phyloP scores from a whole-genome alignment of 2,329 filamentous ascomycete species.

The Penicillium griseofulvum region DNA sequence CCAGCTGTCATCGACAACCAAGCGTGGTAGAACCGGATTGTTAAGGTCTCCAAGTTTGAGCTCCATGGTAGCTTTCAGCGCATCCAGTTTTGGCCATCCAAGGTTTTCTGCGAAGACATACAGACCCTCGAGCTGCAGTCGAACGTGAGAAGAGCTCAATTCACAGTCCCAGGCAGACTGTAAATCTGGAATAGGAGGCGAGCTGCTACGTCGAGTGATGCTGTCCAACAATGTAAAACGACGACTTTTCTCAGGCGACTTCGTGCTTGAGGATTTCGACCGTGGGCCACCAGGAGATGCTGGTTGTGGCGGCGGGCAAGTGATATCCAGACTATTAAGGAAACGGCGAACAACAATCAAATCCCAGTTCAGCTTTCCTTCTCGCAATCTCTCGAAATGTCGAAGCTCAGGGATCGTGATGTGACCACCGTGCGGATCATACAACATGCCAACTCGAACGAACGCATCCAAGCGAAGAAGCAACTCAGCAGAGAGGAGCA shows the following conservation, averaged over 20 bases:
- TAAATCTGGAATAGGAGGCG: slow-evolving; percentile 12
- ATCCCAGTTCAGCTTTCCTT: slow-evolving; percentile 57
- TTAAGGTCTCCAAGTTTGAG: slow-evolving; percentile 32
- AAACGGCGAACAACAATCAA: slow-evolving; percentile 54
- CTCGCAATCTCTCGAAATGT: slow-evolving; percentile 48
- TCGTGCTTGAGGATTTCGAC: background rate
- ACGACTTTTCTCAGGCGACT: slow-evolving; percentile 13
- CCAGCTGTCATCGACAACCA: slow-evolving; percentile 13
- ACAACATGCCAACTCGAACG: slow-evolving; percentile 41
- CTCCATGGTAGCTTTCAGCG: slow-evolving; percentile 37
- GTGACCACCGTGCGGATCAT: slow-evolving; percentile 38
- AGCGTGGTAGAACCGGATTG: slow-evolving; percentile 9
- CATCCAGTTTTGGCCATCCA: slow-evolving; percentile 49
- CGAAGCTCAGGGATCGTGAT: slow-evolving; percentile 46
- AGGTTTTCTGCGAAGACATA: slow-evolving; percentile 51
- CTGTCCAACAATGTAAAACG: slow-evolving; percentile 27
- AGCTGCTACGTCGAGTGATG: slow-evolving; percentile 20
- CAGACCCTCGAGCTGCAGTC: slow-evolving; percentile 50
- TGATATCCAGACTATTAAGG: slow-evolving; percentile 50
- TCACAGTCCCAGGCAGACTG: slow-evolving; percentile 36
- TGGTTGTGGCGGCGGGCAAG: slow-evolving; percentile 18
- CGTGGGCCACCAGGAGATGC: slow-evolving; percentile 1
- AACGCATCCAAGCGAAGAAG: slow-evolving; percentile 54
- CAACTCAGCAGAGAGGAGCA: slow-evolving; percentile 55
- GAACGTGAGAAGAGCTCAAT: slow-evolving; percentile 36